Percentiles rank a stretch among this genome's conserved stretches.
Evolutionary conservation across 306 rosid species (phyloP).

Genomic region (Biancaea sappan): DNA sequence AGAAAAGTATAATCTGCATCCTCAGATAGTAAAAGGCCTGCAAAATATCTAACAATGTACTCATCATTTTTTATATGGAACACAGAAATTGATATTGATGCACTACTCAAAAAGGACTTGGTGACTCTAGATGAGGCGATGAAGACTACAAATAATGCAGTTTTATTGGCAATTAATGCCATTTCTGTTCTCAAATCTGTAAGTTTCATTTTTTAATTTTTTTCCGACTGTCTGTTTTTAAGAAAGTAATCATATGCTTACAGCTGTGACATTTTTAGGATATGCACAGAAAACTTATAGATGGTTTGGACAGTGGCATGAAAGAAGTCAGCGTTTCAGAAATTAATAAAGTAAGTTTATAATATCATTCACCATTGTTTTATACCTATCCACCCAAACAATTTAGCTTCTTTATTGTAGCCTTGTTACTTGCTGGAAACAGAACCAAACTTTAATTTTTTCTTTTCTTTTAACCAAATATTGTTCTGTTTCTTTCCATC

Average conservation of each 20-base stretch:
- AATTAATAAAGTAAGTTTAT: slow-evolving; percentile 62
- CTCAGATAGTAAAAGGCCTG: slow-evolving; percentile 2
- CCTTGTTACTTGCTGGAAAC: slow-evolving; percentile 22
- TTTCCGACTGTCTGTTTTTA: slow-evolving; percentile 24
- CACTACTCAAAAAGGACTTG: slow-evolving; percentile 82
- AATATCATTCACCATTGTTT: slow-evolving; percentile 16
- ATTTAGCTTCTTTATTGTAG: slow-evolving; percentile 1
- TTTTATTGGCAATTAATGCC: slow-evolving; percentile 76
- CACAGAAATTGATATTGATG: slow-evolving; percentile 81
- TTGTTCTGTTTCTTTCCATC: slow-evolving; percentile 21
- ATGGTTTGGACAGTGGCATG: slow-evolving; percentile 47
- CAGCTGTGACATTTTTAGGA: slow-evolving; percentile 54
- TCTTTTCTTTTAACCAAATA: slow-evolving; percentile 9
- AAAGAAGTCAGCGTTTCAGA: slow-evolving; percentile 56
- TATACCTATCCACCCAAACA: not conserved
- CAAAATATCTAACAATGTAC: not conserved
- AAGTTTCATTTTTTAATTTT: slow-evolving; percentile 47
- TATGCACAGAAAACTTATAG: slow-evolving; percentile 55
- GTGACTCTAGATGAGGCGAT: slow-evolving; percentile 94
- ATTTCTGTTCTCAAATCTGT: slow-evolving; percentile 73
- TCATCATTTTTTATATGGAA: slow-evolving; percentile 13
- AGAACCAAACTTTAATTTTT: slow-evolving; percentile 18
- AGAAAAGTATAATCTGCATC: slow-evolving; percentile 17
- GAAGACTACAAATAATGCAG: slow-evolving; percentile 91
- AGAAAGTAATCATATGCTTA: slow-evolving; percentile 35